Evolutionary conservation across 345 rosid genomes (phyloP).

Genomic region (Camelina neglecta): DNA sequence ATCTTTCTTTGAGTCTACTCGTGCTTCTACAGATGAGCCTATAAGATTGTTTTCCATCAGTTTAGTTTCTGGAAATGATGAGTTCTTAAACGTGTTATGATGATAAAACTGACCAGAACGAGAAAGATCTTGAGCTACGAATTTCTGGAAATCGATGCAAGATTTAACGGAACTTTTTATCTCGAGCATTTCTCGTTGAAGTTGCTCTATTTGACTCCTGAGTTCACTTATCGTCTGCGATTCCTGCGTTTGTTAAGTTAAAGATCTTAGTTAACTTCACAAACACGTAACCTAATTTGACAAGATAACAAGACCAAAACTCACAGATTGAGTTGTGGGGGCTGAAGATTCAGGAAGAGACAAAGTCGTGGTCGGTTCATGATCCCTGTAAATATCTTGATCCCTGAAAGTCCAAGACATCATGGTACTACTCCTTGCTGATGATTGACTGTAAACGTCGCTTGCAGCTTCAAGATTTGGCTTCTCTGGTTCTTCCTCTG

Average conservation of each 20-base stretch:
- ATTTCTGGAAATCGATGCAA: slow-evolving; percentile 59
- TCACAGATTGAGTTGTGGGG: slow-evolving; percentile 51
- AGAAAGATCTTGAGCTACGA: slow-evolving; percentile 47
- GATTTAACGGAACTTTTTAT: slow-evolving; percentile 58
- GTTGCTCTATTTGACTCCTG: slow-evolving; percentile 71
- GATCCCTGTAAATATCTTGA: slow-evolving; percentile 48
- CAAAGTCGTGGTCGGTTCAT: slow-evolving; percentile 45
- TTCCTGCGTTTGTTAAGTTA: slow-evolving; percentile 51
- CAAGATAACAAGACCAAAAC: slow-evolving; percentile 24
- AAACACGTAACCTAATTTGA: slow-evolving; percentile 6
- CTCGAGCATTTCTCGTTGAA: slow-evolving; percentile 71
- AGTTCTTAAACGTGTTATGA: not conserved
- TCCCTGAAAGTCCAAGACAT: slow-evolving; percentile 62
- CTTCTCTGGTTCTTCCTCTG: slow-evolving; percentile 44
- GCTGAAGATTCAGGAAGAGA: slow-evolving; percentile 39
- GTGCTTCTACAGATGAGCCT: slow-evolving; percentile 43
- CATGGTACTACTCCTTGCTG: slow-evolving; percentile 43
- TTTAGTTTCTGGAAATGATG: not conserved
- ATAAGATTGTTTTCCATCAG: not conserved
- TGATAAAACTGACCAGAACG: slow-evolving; percentile 53
- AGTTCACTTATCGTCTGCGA: slow-evolving; percentile 67
- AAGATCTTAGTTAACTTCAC: slow-evolving; percentile 24
- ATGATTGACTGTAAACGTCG: slow-evolving; percentile 52
- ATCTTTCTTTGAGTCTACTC: slow-evolving; percentile 42
- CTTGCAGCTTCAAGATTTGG: slow-evolving; percentile 48